Conservation (phyloP, 2,329 filamentous ascomycete species). For the Exophiala sp. region DNA sequence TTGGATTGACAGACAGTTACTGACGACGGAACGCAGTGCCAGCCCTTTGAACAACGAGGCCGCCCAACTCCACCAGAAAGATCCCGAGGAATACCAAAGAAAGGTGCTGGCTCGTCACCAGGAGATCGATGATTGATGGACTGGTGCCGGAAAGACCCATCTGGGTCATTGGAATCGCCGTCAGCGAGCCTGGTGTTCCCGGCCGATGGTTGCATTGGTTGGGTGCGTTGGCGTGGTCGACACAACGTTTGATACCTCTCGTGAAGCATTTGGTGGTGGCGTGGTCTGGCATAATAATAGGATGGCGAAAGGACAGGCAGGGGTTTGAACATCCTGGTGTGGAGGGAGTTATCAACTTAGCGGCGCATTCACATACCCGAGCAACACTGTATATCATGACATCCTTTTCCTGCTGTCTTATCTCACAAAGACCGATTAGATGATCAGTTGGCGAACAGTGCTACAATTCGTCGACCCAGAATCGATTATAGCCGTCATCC, state of each 20-base stretch:
- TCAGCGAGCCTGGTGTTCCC: constrained; percentile 1
- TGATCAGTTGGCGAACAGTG: too few species aligned
- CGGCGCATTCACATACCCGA: constrained; percentile 2
- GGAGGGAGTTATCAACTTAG: constrained; percentile 10
- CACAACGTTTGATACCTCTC: background rate
- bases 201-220: background rate
- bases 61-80: constrained; percentile 89
- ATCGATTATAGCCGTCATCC: constrained; percentile 31
- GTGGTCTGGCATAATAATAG: background rate
- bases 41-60: constrained; percentile 95
- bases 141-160: background rate
- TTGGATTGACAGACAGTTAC: background rate
- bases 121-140: constrained; percentile 45
- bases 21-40: constrained; percentile 51
- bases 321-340: background rate
- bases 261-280: background rate
- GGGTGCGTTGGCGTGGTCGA: background rate
- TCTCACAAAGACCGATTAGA: too few species aligned
- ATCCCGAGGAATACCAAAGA: constrained; percentile 79
- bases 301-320: background rate
- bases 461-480: constrained; percentile 8
- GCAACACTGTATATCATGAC: constrained; percentile 6
- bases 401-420: constrained; percentile 6
- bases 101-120: constrained; percentile 59
- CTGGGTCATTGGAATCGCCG: constrained; percentile 2